Conservation (phyloP, 768 basidiomycete species). For the Agaricus sinodeliciosus region DNA sequence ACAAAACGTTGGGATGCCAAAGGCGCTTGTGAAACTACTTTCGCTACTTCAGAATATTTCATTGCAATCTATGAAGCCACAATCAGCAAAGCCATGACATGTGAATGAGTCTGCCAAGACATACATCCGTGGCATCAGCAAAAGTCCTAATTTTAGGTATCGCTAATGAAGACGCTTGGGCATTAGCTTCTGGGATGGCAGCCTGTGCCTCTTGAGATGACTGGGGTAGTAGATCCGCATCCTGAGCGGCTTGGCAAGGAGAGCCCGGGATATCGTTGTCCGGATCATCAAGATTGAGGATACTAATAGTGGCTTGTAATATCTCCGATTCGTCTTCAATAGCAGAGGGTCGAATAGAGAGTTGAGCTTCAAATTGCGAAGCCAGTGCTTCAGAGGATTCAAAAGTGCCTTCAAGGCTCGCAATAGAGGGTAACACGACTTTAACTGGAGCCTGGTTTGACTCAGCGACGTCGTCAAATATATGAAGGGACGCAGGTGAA, state of each 20-base stretch:
- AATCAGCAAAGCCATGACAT: neutral
- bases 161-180: neutral
- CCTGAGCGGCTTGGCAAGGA: neutral
- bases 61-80: conserved; percentile 22
- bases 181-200: neutral
- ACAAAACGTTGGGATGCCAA: conserved; percentile 14
- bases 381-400: neutral
- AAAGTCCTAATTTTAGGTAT: conserved; percentile 26
- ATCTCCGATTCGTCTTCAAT: neutral
- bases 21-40: conserved; percentile 25
- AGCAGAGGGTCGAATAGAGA: neutral
- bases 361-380: neutral
- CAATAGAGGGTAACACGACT: neutral
- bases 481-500: neutral
- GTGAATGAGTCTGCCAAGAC: conserved; percentile 2
- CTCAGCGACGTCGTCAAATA: neutral
- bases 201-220: neutral
- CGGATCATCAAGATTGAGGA: neutral
- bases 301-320: neutral
- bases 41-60: conserved; percentile 26
- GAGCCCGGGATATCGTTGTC: neutral
- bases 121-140: conserved; percentile 34
- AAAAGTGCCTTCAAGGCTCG: neutral
- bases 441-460: neutral
- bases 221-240: neutral